Percentiles rank a stretch among this genome's conserved stretches.
phyloP scores from a whole-genome alignment of 331 rosid species.

The Cydonia oblonga region DNA sequence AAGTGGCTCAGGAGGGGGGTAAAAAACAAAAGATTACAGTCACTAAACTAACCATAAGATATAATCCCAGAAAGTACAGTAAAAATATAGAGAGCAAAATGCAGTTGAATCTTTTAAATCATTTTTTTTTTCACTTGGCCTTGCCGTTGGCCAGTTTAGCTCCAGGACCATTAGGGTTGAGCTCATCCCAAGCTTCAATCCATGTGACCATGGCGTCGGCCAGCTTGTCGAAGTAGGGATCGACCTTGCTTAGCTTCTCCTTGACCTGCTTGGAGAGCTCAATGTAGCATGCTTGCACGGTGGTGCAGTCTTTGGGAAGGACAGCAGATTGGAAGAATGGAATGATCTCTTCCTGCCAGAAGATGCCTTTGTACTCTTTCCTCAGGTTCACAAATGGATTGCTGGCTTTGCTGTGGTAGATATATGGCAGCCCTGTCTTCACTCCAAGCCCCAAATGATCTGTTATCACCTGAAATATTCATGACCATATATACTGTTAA shows the following conservation, averaged over 20 bases:
- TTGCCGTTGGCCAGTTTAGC: conserved; percentile 21
- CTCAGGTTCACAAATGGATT: conserved; percentile 56
- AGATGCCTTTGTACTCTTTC: conserved; percentile 54
- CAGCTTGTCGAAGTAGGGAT: conserved; percentile 47
- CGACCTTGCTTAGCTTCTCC: conserved; percentile 40
- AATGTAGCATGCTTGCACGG: conserved; percentile 46
- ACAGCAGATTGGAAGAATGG: conserved; percentile 42
- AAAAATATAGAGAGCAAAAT: not conserved
- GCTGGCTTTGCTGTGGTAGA: conserved; percentile 53
- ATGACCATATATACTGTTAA: not conserved
- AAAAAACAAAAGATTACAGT: not conserved
- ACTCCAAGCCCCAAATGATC: conserved; percentile 59
- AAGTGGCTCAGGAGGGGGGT: not conserved
- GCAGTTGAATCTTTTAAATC: not conserved
- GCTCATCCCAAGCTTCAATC: conserved; percentile 62
- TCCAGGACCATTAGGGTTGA: conserved; percentile 24
- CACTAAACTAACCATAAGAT: not conserved
- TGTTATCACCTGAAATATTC: conserved; percentile 29
- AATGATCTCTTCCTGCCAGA: conserved; percentile 58
- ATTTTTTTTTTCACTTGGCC: not conserved
- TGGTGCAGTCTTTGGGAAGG: conserved; percentile 43
- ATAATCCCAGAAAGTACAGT: not conserved
- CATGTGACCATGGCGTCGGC: conserved; percentile 60
- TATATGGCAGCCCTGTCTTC: conserved; percentile 49
- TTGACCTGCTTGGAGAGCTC: conserved; percentile 51